Evolutionary conservation across 176 grass and related monocot species (phyloP).

Genomic region (Bromus sterilis): DNA sequence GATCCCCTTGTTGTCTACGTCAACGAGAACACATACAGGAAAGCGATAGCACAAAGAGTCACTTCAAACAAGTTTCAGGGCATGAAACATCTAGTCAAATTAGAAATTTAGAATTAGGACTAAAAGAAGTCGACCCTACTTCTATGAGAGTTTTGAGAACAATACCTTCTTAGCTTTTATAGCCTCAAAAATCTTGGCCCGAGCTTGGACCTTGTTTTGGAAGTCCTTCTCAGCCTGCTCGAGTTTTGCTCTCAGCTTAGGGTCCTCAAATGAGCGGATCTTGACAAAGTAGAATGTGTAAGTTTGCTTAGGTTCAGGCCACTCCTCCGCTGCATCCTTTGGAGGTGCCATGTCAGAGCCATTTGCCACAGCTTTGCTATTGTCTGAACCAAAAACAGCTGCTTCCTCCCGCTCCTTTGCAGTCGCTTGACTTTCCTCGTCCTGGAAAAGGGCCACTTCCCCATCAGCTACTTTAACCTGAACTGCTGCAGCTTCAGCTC

Average conservation of each 20-base stretch:
- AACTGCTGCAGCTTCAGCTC: constrained; percentile 49
- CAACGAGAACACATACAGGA: background rate
- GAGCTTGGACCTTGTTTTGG: constrained; percentile 66
- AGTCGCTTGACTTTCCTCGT: constrained; percentile 61
- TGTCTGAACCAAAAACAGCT: constrained; percentile 44
- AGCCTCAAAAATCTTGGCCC: constrained; percentile 47
- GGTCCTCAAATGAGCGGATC: constrained; percentile 70
- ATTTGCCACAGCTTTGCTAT: constrained; percentile 28
- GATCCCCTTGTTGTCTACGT: background rate
- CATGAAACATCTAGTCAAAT: background rate
- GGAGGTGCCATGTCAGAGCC: constrained; percentile 33
- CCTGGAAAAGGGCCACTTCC: constrained; percentile 47
- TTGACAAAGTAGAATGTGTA: constrained; percentile 65
- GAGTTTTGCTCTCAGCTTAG: constrained; percentile 76
- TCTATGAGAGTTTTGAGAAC: background rate
- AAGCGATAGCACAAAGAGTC: background rate
- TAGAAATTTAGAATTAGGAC: background rate
- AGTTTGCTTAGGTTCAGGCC: constrained; percentile 69
- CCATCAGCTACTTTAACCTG: constrained; percentile 49
- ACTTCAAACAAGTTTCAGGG: constrained; percentile 6
- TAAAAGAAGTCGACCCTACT: background rate
- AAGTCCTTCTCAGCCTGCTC: constrained; percentile 79
- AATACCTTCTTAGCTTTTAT: constrained; percentile 80
- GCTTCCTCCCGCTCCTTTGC: constrained; percentile 50
- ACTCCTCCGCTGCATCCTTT: constrained; percentile 77